Base-by-base conservation (phyloP, 1,284 basidiomycete genomes). In the Wallemia ichthyophaga region DNA sequence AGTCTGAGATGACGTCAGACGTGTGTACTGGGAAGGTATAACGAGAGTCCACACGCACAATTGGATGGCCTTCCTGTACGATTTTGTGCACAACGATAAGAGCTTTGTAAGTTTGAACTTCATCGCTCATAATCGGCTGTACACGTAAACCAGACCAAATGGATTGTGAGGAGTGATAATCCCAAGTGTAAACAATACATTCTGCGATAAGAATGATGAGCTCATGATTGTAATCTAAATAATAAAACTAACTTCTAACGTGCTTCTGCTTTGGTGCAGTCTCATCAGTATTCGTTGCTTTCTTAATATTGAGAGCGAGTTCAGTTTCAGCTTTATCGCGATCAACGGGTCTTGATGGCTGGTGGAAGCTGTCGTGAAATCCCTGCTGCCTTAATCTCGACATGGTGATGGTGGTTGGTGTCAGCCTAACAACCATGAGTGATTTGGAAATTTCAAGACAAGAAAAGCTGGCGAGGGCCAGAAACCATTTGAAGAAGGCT, bases 141-240 rank as follows among this genome's bases (percentile, higher is more conserved):
- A 94, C 91, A 56, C 89, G 77, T 17, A 95, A 75, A 25, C 86
- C 87, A 64, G 85, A 88, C 91, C 91, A 95, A 67, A 95, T 91
- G 5, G 88, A 89, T 65, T 86, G 80, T 33, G 88, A 92, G n/a
- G 85, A 84, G 68, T 92, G 88, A 68, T 94, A 94, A 70, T 95
- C 89, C 89, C 89, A 94, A 17, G 89, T 94, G 71, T 89, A 95
- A 28, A 95, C 85, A 68, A 95, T 92, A 65, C 84, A 87, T 73
- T 92, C 89, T 94, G 68, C 21, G 25, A 13, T 11, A 53, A 26
- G 26, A 24, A 7, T 11, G 54, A 55, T 31, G 28, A 60, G n/a
- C 21, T 1, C 2, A n/a, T 11, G 37, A 21, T 1, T 9, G n/a
- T n/a, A n/a, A n/a, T n/a, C n/a, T n/a, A n/a, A n/a, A n/a, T n/a